Evolutionary conservation across 108 stramenopile species (phyloP).

Genomic region (Halocafeteria seosinensis): DNA sequence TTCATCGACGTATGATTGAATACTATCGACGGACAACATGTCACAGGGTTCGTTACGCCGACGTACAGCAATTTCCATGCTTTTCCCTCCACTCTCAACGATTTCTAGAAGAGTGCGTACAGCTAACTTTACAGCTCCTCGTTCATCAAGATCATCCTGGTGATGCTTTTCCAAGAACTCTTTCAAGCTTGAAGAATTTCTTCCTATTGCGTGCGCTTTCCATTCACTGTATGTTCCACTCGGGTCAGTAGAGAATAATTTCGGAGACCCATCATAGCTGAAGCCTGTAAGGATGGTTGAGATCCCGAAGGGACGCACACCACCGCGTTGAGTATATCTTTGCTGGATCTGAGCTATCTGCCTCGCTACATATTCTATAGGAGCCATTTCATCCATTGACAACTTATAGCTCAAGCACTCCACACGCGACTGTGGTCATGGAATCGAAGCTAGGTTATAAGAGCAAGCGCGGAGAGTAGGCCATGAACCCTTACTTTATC

Average conservation of each 20-base stretch:
- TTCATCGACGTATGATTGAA: too few species aligned
- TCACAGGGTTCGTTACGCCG: too few species aligned
- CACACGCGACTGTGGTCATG: conserved; percentile 20
- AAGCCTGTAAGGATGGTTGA: conserved; percentile 69
- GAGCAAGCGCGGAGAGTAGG: not conserved
- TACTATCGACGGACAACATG: too few species aligned
- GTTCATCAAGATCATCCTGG: conserved; percentile 61
- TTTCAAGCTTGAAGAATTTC: conserved; percentile 75
- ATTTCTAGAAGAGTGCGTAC: conserved; percentile 89
- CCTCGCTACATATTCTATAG: conserved; percentile 85
- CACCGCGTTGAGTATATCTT: conserved; percentile 94
- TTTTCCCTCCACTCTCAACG: too few species aligned
- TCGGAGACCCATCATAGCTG: conserved; percentile 38
- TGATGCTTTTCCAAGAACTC: conserved; percentile 96
- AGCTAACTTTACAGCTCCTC: conserved; percentile 62
- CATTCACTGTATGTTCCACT: conserved; percentile 89
- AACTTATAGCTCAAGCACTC: conserved; percentile 96
- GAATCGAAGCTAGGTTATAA: too few species aligned
- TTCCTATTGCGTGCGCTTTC: conserved; percentile 94
- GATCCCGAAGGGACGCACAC: conserved; percentile 95
- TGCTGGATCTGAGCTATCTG: conserved; percentile 93
- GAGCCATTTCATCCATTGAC: conserved; percentile 93
- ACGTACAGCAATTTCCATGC: too few species aligned
- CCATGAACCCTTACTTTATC: conserved; percentile 54
- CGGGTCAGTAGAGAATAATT: conserved; percentile 87